Base-by-base conservation (phyloP, 1,139 yeast genomes). In the Kurtzmaniella quercitrusa region DNA sequence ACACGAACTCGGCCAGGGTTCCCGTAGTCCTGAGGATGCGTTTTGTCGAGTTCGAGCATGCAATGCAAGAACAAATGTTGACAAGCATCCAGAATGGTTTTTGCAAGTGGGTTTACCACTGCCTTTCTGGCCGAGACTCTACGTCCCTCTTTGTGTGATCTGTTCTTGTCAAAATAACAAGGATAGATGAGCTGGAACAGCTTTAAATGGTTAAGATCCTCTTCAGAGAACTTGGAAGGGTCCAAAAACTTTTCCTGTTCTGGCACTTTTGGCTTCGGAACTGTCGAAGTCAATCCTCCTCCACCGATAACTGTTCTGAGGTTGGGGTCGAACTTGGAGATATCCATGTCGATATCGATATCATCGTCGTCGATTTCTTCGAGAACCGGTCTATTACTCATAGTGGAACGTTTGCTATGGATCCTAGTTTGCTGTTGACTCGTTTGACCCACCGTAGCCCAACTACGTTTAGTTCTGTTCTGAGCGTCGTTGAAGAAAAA, bases 1-100 rank as follows among this genome's bases (percentile, higher is more conserved):
- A 90, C 86, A 53, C 96, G 77, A 34, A 93, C 93, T 55, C 98
- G 77, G 12, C 98, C 98, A 1, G 97, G 95, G 59, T 93, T 93
- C 49, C 98, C 96, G 77, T 86, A 93, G 66, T 93, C 98, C 61
- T 90, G 96, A 10, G 98, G 98, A 64, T 93, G 98, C 3, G 85
- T 67, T 65, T 90, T 93, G 49, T 85, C 89, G 50, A 93, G 81
- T 63, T 86, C 93, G 49, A 81, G 72, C 44, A 83, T 70, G 1
- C 69, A 72, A 2, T 85, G 85, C 44, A 82, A 59, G 52, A 77
- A 57, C 51, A 69, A 68, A 56, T 51, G 63, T 48, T 66, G 66
- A 52, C 76, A 77, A 29, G 78, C 87, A 63, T 88, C 95, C 29
- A 86, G 76, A 27, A 93, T 75, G 3, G 87, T 81, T 55, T 83